Percentiles rank a stretch among this genome's conserved stretches.
Evolutionary conservation across 73 alveolate species (phyloP).

Genomic region (Uronychia binucleata): DNA sequence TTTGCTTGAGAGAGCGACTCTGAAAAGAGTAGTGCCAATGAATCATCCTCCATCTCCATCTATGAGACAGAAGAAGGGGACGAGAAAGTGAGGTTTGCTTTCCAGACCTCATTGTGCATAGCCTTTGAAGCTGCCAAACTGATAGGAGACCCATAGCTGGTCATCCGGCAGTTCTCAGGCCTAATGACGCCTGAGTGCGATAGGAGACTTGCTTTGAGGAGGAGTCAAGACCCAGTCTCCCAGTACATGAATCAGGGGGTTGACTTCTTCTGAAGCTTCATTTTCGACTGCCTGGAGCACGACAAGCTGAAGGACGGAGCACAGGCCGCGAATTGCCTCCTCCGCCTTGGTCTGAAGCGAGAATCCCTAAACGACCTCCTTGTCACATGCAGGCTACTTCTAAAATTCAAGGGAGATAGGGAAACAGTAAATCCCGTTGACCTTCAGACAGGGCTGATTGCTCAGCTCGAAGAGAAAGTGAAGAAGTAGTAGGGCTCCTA

Average conservation of each 20-base stretch:
- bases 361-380: background rate
- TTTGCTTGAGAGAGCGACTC: too few species aligned
- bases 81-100: background rate
- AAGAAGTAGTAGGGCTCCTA: background rate
- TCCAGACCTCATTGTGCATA: background rate
- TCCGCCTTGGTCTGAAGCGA: background rate
- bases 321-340: background rate
- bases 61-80: too few species aligned
- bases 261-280: background rate
- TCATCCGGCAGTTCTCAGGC: background rate
- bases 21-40: too few species aligned
- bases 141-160: background rate
- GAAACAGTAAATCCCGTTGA: background rate
- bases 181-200: background rate
- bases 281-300: background rate
- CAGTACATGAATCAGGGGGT: background rate
- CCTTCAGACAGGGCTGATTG: background rate
- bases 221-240: background rate
- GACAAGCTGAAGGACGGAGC: background rate
- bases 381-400: background rate
- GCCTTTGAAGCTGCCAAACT: background rate
- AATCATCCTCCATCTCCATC: too few species aligned
- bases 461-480: background rate
- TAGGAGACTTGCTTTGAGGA: background rate
- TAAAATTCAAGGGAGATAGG: background rate